phyloP scores from a whole-genome alignment of 2,329 filamentous ascomycete genomes.

The Ophiosphaerella narmari region DNA sequence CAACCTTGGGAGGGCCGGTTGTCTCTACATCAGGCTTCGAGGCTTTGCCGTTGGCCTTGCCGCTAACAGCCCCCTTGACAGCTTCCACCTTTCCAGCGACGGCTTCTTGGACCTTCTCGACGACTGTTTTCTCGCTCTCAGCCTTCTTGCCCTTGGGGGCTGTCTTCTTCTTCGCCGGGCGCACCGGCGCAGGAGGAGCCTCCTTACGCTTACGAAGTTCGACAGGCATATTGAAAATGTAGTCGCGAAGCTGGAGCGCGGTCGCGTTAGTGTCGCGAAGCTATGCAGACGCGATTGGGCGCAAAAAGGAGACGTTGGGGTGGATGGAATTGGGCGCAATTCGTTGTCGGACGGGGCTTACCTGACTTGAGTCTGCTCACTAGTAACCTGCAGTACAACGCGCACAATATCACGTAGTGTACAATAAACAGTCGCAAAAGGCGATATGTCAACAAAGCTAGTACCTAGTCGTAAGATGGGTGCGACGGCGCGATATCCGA shows the following conservation, averaged over 20 bases:
- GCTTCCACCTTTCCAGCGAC: slow-evolving; percentile 40
- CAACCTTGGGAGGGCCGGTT: slow-evolving; percentile 45
- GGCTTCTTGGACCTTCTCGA: slow-evolving; percentile 40
- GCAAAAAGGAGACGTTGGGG: background rate
- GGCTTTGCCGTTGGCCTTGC: slow-evolving; percentile 36
- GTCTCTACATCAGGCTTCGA: slow-evolving; percentile 28
- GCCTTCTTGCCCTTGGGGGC: slow-evolving; percentile 44
- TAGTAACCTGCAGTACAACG: slow-evolving; percentile 19
- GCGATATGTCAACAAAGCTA: slow-evolving; percentile 5
- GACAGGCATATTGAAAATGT: slow-evolving; percentile 49
- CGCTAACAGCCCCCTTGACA: slow-evolving; percentile 38
- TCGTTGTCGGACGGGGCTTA: slow-evolving; percentile 18
- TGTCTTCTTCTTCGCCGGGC: slow-evolving; percentile 55
- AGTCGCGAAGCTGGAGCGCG: slow-evolving; percentile 31
- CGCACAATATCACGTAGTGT: slow-evolving; percentile 10
- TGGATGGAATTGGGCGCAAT: background rate
- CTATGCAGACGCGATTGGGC: slow-evolving; percentile 8
- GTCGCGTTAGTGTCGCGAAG: slow-evolving; percentile 29
- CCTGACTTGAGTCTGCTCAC: slow-evolving; percentile 7
- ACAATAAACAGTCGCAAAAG: slow-evolving; percentile 6
- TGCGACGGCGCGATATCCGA: slow-evolving; percentile 9
- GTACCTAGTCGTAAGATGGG: background rate
- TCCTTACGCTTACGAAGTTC: slow-evolving; percentile 68
- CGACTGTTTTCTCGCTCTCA: slow-evolving; percentile 35
- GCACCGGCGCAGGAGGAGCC: slow-evolving; percentile 54